Evolutionary conservation across 805 yeast genomes (phyloP).

Genomic region (Candida tibetensis): DNA sequence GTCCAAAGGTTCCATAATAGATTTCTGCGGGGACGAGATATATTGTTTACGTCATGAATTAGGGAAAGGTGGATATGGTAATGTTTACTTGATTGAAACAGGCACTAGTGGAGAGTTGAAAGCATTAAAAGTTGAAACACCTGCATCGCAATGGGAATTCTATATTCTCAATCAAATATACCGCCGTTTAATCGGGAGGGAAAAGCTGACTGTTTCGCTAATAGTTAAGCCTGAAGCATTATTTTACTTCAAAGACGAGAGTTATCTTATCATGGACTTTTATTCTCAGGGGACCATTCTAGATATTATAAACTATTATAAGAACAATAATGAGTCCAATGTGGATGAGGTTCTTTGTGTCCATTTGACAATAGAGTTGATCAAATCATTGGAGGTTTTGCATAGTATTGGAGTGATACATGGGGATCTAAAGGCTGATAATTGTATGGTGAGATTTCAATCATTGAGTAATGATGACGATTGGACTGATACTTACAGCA

Average conservation of each 20-base stretch:
- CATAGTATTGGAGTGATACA: constrained; percentile 70
- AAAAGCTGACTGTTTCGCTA: constrained; percentile 2
- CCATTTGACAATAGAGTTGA: constrained; percentile 61
- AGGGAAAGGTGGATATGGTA: constrained; percentile 81
- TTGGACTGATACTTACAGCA: constrained; percentile 22
- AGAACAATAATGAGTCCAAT: constrained; percentile 14
- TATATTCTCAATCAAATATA: constrained; percentile 64
- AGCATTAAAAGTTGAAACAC: constrained; percentile 73
- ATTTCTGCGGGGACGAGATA: constrained; percentile 42
- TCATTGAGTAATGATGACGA: constrained; percentile 12
- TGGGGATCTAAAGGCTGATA: constrained; percentile 84
- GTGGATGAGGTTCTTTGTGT: constrained; percentile 64
- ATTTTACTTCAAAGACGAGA: constrained; percentile 61
- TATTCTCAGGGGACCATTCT: constrained; percentile 68
- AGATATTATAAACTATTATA: constrained; percentile 58
- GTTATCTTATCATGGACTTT: constrained; percentile 64
- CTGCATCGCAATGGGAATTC: constrained; percentile 77
- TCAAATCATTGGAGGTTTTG: constrained; percentile 56
- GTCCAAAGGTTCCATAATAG: constrained; percentile 40
- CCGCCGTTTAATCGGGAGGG: constrained; percentile 33
- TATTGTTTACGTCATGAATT: constrained; percentile 52
- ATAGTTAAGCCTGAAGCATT: constrained; percentile 52
- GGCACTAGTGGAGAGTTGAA: constrained; percentile 46
- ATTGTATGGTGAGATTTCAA: constrained; percentile 69
- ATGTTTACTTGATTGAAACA: constrained; percentile 68